A percentile compares a stretch with the other conserved stretches of the same genome.
Evolutionary conservation across 176 grass and related monocot genomes (phyloP).

Genomic region (Puccinellia tenuiflora): DNA sequence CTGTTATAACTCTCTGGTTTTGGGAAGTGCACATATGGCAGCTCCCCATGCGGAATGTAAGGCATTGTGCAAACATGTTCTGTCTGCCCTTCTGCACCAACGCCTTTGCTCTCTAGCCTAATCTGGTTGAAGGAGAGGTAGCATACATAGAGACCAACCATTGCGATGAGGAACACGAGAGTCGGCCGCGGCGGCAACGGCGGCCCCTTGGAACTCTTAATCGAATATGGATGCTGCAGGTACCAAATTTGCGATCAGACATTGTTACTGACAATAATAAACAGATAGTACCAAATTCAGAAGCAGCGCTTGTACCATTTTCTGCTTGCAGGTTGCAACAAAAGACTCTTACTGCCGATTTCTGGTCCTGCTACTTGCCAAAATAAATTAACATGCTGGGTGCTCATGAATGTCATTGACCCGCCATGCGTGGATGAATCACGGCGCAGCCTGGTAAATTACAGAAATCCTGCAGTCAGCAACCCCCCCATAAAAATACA

Average conservation of each 20-base stretch:
- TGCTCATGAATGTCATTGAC: constrained; percentile 28
- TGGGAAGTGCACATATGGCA: constrained; percentile 65
- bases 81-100: neutral
- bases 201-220: constrained; percentile 58
- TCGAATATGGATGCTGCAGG: constrained; percentile 57
- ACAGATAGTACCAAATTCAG: neutral
- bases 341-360: neutral
- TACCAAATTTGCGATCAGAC: neutral
- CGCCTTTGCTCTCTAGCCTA: constrained; percentile 35
- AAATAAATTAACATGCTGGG: constrained; percentile 22
- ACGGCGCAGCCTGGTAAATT: constrained; percentile 16
- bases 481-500: neutral
- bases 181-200: constrained; percentile 27
- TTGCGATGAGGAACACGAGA: constrained; percentile 57
- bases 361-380: constrained; percentile 12
- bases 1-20: constrained; percentile 69
- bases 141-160: constrained; percentile 56
- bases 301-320: constrained; percentile 42
- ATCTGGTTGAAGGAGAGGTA: constrained; percentile 75
- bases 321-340: neutral
- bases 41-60: constrained; percentile 37
- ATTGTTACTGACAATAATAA: neutral
- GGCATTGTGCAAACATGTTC: constrained; percentile 37
- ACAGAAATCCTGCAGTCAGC: neutral
- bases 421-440: neutral